These are phyloP conservation scores for Seiridium cupressi DNA, from an alignment of 2,329 filamentous ascomycete genomes.

Conservation along the genomic window DNA sequence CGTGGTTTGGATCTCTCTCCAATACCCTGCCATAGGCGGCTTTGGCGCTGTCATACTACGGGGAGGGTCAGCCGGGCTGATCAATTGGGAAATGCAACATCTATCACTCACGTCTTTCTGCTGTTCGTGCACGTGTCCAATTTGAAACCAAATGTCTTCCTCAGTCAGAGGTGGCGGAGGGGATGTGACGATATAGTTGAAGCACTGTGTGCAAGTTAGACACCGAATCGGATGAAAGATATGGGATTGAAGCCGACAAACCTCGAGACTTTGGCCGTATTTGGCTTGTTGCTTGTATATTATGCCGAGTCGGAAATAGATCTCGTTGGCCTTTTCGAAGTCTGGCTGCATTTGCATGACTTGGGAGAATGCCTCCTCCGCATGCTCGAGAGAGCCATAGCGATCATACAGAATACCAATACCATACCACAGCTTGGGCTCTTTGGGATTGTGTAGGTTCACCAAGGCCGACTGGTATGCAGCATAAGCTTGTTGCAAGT, in stretches of 20 bases:
- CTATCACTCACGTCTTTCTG: conserved; percentile 86
- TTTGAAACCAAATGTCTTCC: conserved; percentile 99
- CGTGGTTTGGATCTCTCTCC: conserved; percentile 91
- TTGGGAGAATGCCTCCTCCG: conserved; percentile 96
- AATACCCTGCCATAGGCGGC: conserved; percentile 88
- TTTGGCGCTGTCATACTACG: conserved; percentile 88
- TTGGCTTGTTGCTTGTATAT: conserved; percentile 99
- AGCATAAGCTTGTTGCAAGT: conserved; percentile 92
- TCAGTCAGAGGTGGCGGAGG: conserved; percentile 90
- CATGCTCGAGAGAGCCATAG: conserved; percentile 94
- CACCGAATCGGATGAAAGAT: conserved; percentile 4
- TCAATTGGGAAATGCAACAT: background rate
- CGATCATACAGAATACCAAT: conserved; percentile 97
- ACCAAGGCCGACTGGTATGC: conserved; percentile 95
- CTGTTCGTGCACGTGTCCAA: conserved; percentile 97
- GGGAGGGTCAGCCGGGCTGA: no score
- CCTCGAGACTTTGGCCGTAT: conserved; percentile 87
- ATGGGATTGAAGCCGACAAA: conserved; percentile 39
- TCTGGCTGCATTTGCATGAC: conserved; percentile 98
- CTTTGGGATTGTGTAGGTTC: conserved; percentile 91
- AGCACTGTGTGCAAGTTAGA: conserved; percentile 64
- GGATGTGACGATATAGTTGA: conserved; percentile 94
- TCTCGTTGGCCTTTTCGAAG: conserved; percentile 98
- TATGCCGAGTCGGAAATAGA: conserved; percentile 98
- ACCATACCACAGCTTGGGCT: conserved; percentile 97